These are phyloP conservation scores for Phoma herbarum DNA, from an alignment of 2,329 filamentous ascomycete species.

Conservation along the genomic window DNA sequence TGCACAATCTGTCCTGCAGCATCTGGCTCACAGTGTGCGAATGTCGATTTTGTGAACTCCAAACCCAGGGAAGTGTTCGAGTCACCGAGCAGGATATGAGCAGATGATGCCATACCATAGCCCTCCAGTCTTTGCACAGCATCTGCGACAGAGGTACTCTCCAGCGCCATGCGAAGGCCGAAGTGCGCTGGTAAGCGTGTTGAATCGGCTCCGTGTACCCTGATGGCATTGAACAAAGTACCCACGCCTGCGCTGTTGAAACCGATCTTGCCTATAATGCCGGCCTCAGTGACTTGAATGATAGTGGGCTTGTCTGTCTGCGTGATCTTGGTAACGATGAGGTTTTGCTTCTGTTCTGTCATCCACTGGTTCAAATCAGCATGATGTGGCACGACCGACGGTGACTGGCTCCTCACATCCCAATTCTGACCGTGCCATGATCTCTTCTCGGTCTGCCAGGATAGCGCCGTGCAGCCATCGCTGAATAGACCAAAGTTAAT, in stretches of 20 bases:
- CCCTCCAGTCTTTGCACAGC: conserved; percentile 58
- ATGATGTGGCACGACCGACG: neutral
- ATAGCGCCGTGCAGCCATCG: conserved; percentile 66
- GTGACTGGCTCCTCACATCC: conserved; percentile 53
- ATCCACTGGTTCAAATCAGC: conserved; percentile 56
- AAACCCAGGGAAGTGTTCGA: conserved; percentile 56
- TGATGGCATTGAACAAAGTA: conserved; percentile 69
- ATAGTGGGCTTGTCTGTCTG: conserved; percentile 58
- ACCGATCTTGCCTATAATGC: conserved; percentile 72
- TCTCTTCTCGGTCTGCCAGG: conserved; percentile 53
- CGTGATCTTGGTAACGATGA: conserved; percentile 59
- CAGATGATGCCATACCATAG: conserved; percentile 61
- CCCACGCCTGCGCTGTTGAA: conserved; percentile 68
- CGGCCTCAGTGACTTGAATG: conserved; percentile 67
- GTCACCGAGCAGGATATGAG: conserved; percentile 65
- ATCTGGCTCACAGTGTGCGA: conserved; percentile 48
- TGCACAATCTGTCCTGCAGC: conserved; percentile 50
- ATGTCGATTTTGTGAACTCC: conserved; percentile 56
- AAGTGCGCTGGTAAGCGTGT: conserved; percentile 68
- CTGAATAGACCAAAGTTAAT: conserved; percentile 66
- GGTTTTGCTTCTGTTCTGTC: conserved; percentile 58
- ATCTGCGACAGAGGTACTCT: conserved; percentile 58
- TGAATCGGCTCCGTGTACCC: conserved; percentile 63
- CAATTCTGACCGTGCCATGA: conserved; percentile 66
- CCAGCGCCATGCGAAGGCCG: conserved; percentile 64